Evolutionary conservation across 2,329 filamentous ascomycete genomes (phyloP).

Genomic region (Periconia macrospinosa): DNA sequence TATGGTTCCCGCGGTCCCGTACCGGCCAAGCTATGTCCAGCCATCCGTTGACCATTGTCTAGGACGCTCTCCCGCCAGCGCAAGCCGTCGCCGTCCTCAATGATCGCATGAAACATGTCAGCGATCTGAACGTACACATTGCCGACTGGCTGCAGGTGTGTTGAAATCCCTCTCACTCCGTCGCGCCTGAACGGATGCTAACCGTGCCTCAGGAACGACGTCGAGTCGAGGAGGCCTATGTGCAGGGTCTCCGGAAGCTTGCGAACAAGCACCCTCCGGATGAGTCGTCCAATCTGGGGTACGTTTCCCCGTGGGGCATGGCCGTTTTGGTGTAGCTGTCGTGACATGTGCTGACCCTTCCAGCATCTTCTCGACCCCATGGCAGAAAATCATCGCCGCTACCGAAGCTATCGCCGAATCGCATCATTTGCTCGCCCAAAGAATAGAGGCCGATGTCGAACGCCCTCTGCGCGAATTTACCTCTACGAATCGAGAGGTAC

Average conservation of each 20-base stretch:
- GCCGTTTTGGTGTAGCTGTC: constrained; percentile 3
- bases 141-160: constrained; percentile 96
- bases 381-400: constrained; percentile 82
- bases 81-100: constrained; percentile 81
- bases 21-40: constrained; percentile 15
- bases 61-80: constrained; percentile 79
- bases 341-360: constrained; percentile 20
- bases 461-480: constrained; percentile 76
- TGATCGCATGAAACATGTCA: constrained; percentile 85
- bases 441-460: constrained; percentile 89
- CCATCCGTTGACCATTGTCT: constrained; percentile 31
- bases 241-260: constrained; percentile 78
- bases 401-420: constrained; percentile 80
- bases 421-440: constrained; percentile 77
- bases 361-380: constrained; percentile 88
- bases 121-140: constrained; percentile 83
- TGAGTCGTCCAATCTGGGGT: constrained; percentile 83
- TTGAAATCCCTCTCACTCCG: constrained; percentile 18
- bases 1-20: constrained; percentile 4
- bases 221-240: constrained; percentile 88
- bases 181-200: constrained; percentile 16
- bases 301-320: constrained; percentile 41
- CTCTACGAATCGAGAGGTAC: constrained; percentile 71
- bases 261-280: constrained; percentile 74
- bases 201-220: constrained; percentile 74